phyloP scores from a whole-genome alignment of 805 yeast species.

The Candida succiphila region DNA sequence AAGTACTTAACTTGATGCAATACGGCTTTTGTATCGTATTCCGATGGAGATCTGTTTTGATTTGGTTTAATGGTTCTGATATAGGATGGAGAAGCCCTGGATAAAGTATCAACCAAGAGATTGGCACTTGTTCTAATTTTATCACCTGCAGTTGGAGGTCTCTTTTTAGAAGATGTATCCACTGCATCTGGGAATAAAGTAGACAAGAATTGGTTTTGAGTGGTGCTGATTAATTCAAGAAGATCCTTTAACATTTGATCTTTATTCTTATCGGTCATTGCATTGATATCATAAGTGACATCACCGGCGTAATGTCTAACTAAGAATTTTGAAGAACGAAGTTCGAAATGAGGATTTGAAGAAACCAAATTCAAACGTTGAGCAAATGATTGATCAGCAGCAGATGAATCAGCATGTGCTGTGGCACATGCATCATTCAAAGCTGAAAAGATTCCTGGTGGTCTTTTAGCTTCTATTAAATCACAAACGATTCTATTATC shows the following conservation, averaged over 20 bases:
- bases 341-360: conserved; percentile 77
- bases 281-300: conserved; percentile 80
- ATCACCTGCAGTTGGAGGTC: conserved; percentile 95
- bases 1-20: conserved; percentile 92
- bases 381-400: conserved; percentile 94
- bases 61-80: conserved; percentile 97
- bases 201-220: conserved; percentile 54
- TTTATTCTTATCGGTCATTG: conserved; percentile 95
- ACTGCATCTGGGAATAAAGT: conserved; percentile 55
- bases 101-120: conserved; percentile 76
- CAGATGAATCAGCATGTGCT: conserved; percentile 94
- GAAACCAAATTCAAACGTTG: conserved; percentile 83
- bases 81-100: conserved; percentile 89
- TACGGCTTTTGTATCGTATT: conserved; percentile 82
- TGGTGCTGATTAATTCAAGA: conserved; percentile 65
- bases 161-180: conserved; percentile 55
- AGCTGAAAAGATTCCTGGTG: conserved; percentile 95
- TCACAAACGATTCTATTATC: conserved; percentile 96
- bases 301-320: conserved; percentile 98
- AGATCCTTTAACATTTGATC: conserved; percentile 88
- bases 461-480: conserved; percentile 84
- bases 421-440: conserved; percentile 96
- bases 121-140: conserved; percentile 91
- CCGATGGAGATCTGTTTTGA: conserved; percentile 83
- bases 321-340: conserved; percentile 77